Evolutionary conservation across 192 early-diverging fungal species (phyloP).

Genomic region (Paraglomus occultum): DNA sequence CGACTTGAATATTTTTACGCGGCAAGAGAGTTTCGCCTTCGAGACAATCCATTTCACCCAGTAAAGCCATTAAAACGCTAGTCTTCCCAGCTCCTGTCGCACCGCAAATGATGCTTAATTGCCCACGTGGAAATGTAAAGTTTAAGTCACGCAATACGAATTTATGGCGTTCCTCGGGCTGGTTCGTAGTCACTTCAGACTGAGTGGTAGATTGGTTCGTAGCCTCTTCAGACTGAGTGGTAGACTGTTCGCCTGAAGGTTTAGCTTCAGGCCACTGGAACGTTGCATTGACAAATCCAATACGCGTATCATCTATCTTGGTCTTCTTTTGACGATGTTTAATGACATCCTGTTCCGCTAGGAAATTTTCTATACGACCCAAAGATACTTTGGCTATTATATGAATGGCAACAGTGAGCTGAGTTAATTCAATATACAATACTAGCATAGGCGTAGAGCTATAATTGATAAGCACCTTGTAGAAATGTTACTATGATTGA

Average conservation of each 20-base stretch:
- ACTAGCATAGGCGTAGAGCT: neutral
- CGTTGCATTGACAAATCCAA: conserved; percentile 69
- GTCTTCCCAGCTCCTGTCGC: conserved; percentile 93
- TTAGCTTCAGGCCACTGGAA: conserved; percentile 61
- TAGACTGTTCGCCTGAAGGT: conserved; percentile 34
- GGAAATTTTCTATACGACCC: conserved; percentile 68
- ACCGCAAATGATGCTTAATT: conserved; percentile 78
- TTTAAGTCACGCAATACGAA: conserved; percentile 66
- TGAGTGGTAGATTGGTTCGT: conserved; percentile 26
- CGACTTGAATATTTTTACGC: conserved; percentile 28
- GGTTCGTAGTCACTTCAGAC: neutral
- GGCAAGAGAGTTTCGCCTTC: conserved; percentile 47
- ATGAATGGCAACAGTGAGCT: neutral
- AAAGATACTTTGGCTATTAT: conserved; percentile 55
- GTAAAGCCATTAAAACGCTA: conserved; percentile 71
- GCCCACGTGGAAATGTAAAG: conserved; percentile 64
- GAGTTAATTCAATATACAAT: neutral
- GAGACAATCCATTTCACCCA: conserved; percentile 73
- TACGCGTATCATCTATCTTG: conserved; percentile 39
- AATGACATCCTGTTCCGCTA: conserved; percentile 69
- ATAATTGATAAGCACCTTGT: conserved; percentile 38
- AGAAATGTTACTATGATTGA: conserved; percentile 57
- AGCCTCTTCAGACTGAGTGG: conserved; percentile 30
- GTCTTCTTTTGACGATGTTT: conserved; percentile 34
- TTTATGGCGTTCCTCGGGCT: neutral